Conservation (phyloP, 495 filamentous ascomycete species). For the Talaromyces liani region DNA sequence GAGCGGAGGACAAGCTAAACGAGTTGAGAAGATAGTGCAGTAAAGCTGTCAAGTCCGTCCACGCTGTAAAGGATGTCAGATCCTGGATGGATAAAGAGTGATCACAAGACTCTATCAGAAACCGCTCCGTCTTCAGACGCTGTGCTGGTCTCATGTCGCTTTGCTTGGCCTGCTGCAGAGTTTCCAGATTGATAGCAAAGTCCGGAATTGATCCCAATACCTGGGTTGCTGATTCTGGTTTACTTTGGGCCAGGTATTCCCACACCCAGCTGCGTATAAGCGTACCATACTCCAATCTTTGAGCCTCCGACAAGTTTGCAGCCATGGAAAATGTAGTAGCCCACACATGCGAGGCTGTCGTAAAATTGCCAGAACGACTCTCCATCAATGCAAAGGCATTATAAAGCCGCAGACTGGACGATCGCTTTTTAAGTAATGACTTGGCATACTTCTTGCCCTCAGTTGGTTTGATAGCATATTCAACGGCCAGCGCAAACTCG, state of each 20-base stretch:
- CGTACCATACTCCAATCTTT: slow-evolving; percentile 37
- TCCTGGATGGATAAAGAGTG: slow-evolving; percentile 43
- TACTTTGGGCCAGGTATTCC: slow-evolving; percentile 50
- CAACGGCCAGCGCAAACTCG: slow-evolving; percentile 66
- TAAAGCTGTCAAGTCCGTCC: slow-evolving; percentile 54
- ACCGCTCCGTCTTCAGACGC: slow-evolving; percentile 49
- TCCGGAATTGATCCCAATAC: slow-evolving; percentile 38
- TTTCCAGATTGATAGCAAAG: slow-evolving; percentile 18
- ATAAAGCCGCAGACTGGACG: slow-evolving; percentile 61
- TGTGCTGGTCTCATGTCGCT: slow-evolving; percentile 26
- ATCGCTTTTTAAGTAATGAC: slow-evolving; percentile 56
- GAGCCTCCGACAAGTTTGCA: slow-evolving; percentile 26
- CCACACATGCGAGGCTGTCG: slow-evolving; percentile 57
- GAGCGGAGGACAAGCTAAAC: slow-evolving; percentile 23
- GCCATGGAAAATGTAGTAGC: slow-evolving; percentile 55
- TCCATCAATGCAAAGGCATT: slow-evolving; percentile 73
- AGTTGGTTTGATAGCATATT: slow-evolving; percentile 46
- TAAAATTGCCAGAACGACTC: slow-evolving; percentile 44
- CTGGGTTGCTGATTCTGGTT: slow-evolving; percentile 32
- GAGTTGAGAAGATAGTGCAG: slow-evolving; percentile 51
- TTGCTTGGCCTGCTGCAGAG: slow-evolving; percentile 11
- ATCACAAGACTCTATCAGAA: slow-evolving; percentile 49
- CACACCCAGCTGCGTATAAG: slow-evolving; percentile 70
- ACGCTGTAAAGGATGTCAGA: slow-evolving; percentile 37
- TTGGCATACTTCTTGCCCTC: slow-evolving; percentile 68